These are phyloP conservation scores for Sphagnum fallax DNA, from an alignment of 228 moss, liverwort and hornwort species.

Conservation along the genomic window DNA sequence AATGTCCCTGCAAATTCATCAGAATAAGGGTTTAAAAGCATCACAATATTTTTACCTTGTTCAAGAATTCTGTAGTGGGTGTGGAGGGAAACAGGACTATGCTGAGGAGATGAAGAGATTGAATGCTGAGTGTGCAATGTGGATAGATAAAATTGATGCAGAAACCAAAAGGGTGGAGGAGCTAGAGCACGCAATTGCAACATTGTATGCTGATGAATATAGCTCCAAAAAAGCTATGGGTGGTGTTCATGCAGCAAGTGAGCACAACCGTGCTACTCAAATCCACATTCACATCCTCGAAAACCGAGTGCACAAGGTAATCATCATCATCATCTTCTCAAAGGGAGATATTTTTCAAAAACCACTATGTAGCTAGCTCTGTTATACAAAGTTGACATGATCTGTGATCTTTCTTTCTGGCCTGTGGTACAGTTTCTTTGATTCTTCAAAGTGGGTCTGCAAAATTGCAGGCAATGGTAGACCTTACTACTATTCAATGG, in stretches of 20 bases:
- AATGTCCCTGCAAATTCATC: too few relatives aligned
- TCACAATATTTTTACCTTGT: too few relatives aligned
- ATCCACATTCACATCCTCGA: slow-evolving; percentile 83
- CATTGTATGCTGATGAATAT: slow-evolving; percentile 64
- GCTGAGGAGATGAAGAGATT: slow-evolving; percentile 64
- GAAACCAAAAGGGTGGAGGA: slow-evolving; percentile 64
- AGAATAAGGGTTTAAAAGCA: too few relatives aligned
- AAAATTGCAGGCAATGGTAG: slow-evolving; percentile 70
- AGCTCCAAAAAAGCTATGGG: slow-evolving; percentile 74
- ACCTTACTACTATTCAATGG: slow-evolving; percentile 66
- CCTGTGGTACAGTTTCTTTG: not conserved
- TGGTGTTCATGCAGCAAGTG: slow-evolving; percentile 67
- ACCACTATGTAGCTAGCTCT: not conserved
- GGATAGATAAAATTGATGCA: slow-evolving; percentile 63
- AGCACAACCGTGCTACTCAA: slow-evolving; percentile 70
- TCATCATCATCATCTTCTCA: not conserved
- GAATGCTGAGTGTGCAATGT: slow-evolving; percentile 57
- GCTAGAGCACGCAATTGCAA: slow-evolving; percentile 48
- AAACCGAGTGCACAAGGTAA: slow-evolving; percentile 74
- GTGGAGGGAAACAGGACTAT: slow-evolving; percentile 34
- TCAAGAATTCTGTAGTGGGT: too few relatives aligned
- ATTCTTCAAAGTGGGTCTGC: not conserved
- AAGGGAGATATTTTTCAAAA: not conserved
- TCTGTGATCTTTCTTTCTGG: not conserved
- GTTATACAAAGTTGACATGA: not conserved